phyloP scores from a whole-genome alignment of 2,329 filamentous ascomycete species.

The Penicillium sp. region DNA sequence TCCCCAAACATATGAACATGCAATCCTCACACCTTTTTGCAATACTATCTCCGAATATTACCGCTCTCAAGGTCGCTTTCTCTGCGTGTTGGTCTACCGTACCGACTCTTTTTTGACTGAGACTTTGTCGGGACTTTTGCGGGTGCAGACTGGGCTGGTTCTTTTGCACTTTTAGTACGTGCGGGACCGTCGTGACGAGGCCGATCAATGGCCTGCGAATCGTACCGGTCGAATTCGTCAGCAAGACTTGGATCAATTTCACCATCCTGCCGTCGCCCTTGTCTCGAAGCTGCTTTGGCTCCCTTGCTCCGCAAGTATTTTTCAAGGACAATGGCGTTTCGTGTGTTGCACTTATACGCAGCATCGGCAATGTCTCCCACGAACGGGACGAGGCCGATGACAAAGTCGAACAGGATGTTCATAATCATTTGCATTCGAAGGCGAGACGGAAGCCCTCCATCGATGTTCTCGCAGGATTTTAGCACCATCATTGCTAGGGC shows the following conservation, averaged over 20 bases:
- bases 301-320: slow-evolving; percentile 49
- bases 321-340: slow-evolving; percentile 53
- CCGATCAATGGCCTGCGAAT: slow-evolving; percentile 33
- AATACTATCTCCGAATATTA: slow-evolving; percentile 27
- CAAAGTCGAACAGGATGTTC: slow-evolving; percentile 66
- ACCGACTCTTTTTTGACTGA: slow-evolving; percentile 35
- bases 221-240: slow-evolving; percentile 44
- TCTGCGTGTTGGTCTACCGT: slow-evolving; percentile 32
- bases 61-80: slow-evolving; percentile 38
- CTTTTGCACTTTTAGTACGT: slow-evolving; percentile 27
- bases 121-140: slow-evolving; percentile 30
- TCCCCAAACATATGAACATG: not conserved
- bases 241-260: slow-evolving; percentile 43
- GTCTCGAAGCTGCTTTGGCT: slow-evolving; percentile 35
- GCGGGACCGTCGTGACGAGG: slow-evolving; percentile 22
- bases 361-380: slow-evolving; percentile 55
- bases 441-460: slow-evolving; percentile 68
- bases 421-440: slow-evolving; percentile 75
- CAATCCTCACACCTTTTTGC: not conserved
- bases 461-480: slow-evolving; percentile 71
- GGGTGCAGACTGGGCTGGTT: slow-evolving; percentile 29
- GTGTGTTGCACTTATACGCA: slow-evolving; percentile 54
- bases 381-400: slow-evolving; percentile 58
- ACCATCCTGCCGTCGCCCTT: slow-evolving; percentile 29
- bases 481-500: slow-evolving; percentile 78